Conservation (phyloP, 371 early-diverging fungal species). For the Lichtheimia ramosa region DNA sequence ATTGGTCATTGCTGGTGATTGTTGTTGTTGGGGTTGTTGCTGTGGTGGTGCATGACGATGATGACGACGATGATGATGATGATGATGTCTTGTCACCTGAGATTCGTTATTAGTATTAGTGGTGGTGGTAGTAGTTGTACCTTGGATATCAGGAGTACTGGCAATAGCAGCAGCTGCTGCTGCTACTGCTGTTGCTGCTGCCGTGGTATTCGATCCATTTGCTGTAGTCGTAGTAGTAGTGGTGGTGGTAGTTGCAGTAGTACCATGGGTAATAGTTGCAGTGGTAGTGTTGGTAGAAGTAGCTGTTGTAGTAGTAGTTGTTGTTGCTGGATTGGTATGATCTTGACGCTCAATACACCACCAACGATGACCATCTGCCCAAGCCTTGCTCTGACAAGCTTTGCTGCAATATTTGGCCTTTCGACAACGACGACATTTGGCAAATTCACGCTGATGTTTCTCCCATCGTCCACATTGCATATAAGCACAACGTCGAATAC, state of each 20-base stretch:
- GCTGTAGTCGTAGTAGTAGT: background rate
- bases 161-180: background rate
- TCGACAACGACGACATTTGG: constrained; percentile 79
- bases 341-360: constrained; percentile 70
- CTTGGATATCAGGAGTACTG: background rate
- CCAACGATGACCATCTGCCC: constrained; percentile 77
- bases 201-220: background rate
- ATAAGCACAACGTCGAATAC: constrained; percentile 74
- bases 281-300: background rate
- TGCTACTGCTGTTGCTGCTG: constrained; percentile 7
- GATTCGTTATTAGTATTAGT: constrained; percentile 1
- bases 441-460: constrained; percentile 68
- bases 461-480: constrained; percentile 78
- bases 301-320: background rate
- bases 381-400: constrained; percentile 72
- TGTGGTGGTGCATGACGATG: background rate
- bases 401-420: constrained; percentile 82
- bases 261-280: background rate
- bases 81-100: background rate
- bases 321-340: background rate
- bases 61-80: background rate
- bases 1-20: constrained; percentile 9
- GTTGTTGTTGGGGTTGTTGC: constrained; percentile 4
- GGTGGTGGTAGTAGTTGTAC: background rate
- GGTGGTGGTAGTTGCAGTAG: too few species aligned